A percentile compares a stretch with the other conserved stretches of the same genome.
Conservation (phyloP, 495 filamentous ascomycete genomes). For the Xylaria telfairii region DNA sequence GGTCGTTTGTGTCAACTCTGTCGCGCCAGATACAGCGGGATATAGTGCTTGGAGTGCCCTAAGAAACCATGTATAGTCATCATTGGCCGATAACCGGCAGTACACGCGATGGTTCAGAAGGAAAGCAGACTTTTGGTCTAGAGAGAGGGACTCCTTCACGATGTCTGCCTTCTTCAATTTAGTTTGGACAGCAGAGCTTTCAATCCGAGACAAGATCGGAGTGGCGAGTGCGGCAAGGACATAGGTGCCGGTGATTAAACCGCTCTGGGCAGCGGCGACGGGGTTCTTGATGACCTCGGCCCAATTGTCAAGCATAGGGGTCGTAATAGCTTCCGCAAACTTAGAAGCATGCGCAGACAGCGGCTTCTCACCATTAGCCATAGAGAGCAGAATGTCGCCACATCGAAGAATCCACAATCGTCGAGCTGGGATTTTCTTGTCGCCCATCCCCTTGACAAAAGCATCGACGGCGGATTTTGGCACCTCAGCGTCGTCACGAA, state of each 20-base stretch:
- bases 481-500: conserved; percentile 62
- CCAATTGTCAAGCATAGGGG: conserved; percentile 74
- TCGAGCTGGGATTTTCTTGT: conserved; percentile 81
- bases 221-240: conserved; percentile 68
- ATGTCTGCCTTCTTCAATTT: conserved; percentile 65
- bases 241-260: conserved; percentile 75
- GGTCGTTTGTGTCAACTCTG: conserved; percentile 48
- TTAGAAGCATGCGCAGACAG: conserved; percentile 54
- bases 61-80: conserved; percentile 78
- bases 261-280: conserved; percentile 73
- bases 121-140: conserved; percentile 80
- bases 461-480: conserved; percentile 69
- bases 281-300: conserved; percentile 80
- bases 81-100: conserved; percentile 71
- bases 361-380: conserved; percentile 49
- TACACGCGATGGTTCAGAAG: conserved; percentile 84
- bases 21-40: conserved; percentile 41
- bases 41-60: conserved; percentile 71
- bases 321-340: conserved; percentile 65
- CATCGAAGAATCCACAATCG: conserved; percentile 78
- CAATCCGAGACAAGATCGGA: conserved; percentile 50
- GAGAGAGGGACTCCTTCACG: conserved; percentile 64
- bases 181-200: conserved; percentile 47
- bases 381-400: conserved; percentile 73
- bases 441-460: conserved; percentile 79